Conservation (phyloP, 108 stramenopile genomes). For the Craspedostauros australis region DNA sequence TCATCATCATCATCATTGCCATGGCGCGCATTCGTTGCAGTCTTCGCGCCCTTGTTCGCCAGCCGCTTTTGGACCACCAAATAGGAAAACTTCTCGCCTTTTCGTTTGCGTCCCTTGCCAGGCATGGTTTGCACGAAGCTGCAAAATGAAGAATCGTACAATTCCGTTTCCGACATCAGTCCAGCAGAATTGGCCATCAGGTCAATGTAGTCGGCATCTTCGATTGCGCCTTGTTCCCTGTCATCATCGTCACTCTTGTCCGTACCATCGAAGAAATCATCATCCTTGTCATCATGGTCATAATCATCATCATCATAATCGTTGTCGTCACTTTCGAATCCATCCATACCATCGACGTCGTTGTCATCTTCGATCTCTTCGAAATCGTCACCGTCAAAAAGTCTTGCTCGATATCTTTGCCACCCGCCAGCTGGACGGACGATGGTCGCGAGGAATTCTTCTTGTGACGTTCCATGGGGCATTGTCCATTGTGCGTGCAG, state of each 20-base stretch:
- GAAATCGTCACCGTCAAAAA: constrained; percentile 22
- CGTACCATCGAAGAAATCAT: constrained; percentile 22
- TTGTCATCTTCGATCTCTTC: constrained; percentile 17
- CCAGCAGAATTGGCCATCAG: constrained; percentile 4
- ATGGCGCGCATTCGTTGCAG: too few relatives aligned
- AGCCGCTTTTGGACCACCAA: constrained; percentile 71
- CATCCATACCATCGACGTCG: constrained; percentile 4
- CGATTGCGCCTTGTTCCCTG: too few relatives aligned
- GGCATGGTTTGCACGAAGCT: constrained; percentile 84
- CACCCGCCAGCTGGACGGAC: too few relatives aligned
- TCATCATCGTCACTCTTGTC: too few relatives aligned
- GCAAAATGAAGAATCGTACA: constrained; percentile 65
- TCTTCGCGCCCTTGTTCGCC: constrained; percentile 1
- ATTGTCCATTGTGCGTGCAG: constrained; percentile 73
- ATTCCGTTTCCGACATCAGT: constrained; percentile 32
- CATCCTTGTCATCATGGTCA: constrained; percentile 17
- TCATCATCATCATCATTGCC: neutral
- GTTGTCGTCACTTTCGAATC: too few relatives aligned
- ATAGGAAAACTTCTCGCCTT: constrained; percentile 81
- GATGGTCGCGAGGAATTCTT: too few relatives aligned
- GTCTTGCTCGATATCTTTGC: too few relatives aligned
- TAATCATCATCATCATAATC: constrained; percentile 28
- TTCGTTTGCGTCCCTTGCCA: constrained; percentile 33
- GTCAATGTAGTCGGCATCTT: too few relatives aligned
- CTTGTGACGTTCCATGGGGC: constrained; percentile 70